Percentiles rank a stretch among this genome's conserved stretches.
These are phyloP conservation scores for Annulohypoxylon bovei DNA, from an alignment of 495 filamentous ascomycete species.

Conservation along the genomic window DNA sequence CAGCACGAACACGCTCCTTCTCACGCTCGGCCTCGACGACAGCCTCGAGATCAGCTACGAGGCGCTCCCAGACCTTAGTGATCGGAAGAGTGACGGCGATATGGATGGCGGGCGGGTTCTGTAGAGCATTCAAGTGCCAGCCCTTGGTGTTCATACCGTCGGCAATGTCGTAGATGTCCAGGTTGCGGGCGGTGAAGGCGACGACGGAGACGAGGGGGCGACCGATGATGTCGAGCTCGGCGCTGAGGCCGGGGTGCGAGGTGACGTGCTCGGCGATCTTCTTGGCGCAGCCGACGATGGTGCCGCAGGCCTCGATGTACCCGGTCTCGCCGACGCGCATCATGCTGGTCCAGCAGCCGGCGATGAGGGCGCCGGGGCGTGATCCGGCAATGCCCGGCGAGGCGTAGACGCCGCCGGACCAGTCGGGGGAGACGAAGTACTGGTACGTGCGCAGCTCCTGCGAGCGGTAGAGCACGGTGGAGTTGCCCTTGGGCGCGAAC, in stretches of 20 bases:
- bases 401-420: constrained; percentile 96
- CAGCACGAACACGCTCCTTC: constrained; percentile 69
- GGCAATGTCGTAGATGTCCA: constrained; percentile 89
- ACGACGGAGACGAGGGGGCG: constrained; percentile 89
- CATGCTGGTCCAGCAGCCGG: constrained; percentile 89
- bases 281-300: constrained; percentile 88
- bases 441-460: constrained; percentile 81
- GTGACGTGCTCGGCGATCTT: constrained; percentile 81
- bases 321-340: constrained; percentile 90
- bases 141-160: constrained; percentile 83
- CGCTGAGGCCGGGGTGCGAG: constrained; percentile 68
- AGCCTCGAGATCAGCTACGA: constrained; percentile 79
- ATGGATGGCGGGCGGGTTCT: constrained; percentile 93
- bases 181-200: constrained; percentile 79
- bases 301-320: constrained; percentile 83
- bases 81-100: constrained; percentile 94
- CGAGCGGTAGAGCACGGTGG: constrained; percentile 88
- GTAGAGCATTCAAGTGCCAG: constrained; percentile 96
- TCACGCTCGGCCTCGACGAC: constrained; percentile 81
- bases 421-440: constrained; percentile 95
- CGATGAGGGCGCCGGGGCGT: constrained; percentile 91
- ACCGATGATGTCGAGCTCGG: constrained; percentile 83
- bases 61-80: constrained; percentile 77
- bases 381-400: constrained; percentile 91
- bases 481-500: constrained; percentile 97